A percentile compares a stretch with the other conserved stretches of the same genome.
Evolutionary conservation across 805 yeast genomes (phyloP).

Genomic region (Candida parachauliodes): DNA sequence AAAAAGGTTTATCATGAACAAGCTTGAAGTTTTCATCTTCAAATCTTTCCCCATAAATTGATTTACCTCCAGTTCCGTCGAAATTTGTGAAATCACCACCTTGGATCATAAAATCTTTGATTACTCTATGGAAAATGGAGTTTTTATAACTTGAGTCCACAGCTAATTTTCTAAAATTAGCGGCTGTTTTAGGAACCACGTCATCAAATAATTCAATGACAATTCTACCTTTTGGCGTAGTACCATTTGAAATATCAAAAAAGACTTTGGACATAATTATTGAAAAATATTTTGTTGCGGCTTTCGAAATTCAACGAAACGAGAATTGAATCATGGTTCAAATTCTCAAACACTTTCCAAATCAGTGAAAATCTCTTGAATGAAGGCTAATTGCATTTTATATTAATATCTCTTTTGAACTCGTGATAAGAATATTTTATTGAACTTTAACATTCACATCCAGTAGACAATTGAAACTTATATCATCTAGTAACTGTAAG

Average conservation of each 20-base stretch:
- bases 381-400: too few relatives aligned
- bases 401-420: too few relatives aligned
- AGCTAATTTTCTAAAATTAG: constrained; percentile 83
- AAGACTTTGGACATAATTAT: constrained; percentile 52
- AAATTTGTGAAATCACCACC: constrained; percentile 74
- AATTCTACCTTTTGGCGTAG: constrained; percentile 65
- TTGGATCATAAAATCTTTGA: constrained; percentile 86
- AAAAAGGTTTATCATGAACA: constrained; percentile 78
- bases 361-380: too few relatives aligned
- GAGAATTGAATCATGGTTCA: too few relatives aligned
- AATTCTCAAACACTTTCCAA: too few relatives aligned
- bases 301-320: too few relatives aligned
- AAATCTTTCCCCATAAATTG: constrained; percentile 51
- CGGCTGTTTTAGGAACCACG: constrained; percentile 84
- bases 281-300: too few relatives aligned
- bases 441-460: too few relatives aligned
- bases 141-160: constrained; percentile 74
- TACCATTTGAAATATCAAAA: constrained; percentile 78
- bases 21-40: constrained; percentile 85
- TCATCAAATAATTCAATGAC: constrained; percentile 71
- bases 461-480: too few relatives aligned
- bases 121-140: constrained; percentile 90
- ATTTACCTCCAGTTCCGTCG: constrained; percentile 42
- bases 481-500: too few relatives aligned
- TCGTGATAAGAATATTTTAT: too few relatives aligned